Evolutionary conservation across 1,284 basidiomycete species (phyloP).

Genomic region (Rhodotorula sp.): DNA sequence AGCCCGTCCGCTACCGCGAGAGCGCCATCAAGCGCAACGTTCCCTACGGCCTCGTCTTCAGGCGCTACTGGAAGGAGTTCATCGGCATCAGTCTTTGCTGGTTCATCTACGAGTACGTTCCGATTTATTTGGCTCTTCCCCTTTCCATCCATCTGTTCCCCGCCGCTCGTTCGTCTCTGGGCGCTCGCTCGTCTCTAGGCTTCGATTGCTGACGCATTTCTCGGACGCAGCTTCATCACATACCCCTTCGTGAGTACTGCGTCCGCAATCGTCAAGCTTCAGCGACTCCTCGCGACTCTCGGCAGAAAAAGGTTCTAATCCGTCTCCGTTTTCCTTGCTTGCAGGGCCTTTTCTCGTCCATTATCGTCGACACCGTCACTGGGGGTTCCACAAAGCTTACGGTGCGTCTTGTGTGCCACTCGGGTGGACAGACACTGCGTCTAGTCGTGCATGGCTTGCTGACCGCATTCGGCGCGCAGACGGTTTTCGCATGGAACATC

Average conservation of each 20-base stretch:
- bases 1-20: slow-evolving; percentile 68
- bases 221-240: background rate
- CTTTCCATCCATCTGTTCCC: too few relatives aligned
- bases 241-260: slow-evolving; percentile 1
- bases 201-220: background rate
- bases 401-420: too few relatives aligned
- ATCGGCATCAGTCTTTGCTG: slow-evolving; percentile 51
- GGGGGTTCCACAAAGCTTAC: slow-evolving; percentile 57
- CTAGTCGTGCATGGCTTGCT: background rate
- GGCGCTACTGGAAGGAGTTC: slow-evolving; percentile 67
- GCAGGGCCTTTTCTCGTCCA: slow-evolving; percentile 6
- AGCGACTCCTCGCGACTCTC: background rate
- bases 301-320: too few relatives aligned
- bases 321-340: background rate
- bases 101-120: slow-evolving; percentile 75
- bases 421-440: too few relatives aligned
- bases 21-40: slow-evolving; percentile 70
- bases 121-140: too few relatives aligned
- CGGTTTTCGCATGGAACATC: slow-evolving; percentile 66
- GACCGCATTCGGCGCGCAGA: slow-evolving; percentile 24
- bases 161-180: too few relatives aligned
- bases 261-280: background rate
- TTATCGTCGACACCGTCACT: slow-evolving; percentile 66
- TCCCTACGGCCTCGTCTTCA: slow-evolving; percentile 75
- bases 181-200: background rate